Evolutionary conservation across 106 monocot species (phyloP).

Genomic region (Iris macrosiphon): DNA sequence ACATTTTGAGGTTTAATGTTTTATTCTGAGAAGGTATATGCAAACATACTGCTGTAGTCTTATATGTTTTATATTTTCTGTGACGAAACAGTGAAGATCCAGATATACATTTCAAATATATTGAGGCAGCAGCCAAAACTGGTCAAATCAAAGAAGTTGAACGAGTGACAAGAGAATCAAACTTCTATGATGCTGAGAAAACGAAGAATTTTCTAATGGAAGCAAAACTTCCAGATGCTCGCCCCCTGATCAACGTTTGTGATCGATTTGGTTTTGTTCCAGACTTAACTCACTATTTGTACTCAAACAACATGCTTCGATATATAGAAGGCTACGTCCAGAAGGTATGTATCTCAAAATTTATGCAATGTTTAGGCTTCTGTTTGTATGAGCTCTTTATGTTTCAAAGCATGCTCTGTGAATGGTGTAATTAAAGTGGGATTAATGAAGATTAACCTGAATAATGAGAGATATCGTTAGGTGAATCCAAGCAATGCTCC

Average conservation of each 20-base stretch:
- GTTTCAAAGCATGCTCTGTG: too few species aligned
- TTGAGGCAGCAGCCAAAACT: slow-evolving; percentile 97
- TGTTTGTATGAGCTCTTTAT: too few species aligned
- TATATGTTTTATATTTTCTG: slow-evolving; percentile 9
- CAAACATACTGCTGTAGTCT: slow-evolving; percentile 20
- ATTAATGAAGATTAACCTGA: too few species aligned
- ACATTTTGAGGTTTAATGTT: not conserved
- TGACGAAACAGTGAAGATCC: slow-evolving; percentile 85
- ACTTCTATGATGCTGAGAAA: slow-evolving; percentile 94
- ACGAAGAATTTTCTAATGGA: slow-evolving; percentile 99
- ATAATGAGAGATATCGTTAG: slow-evolving; percentile 15
- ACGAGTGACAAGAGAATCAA: slow-evolving; percentile 94
- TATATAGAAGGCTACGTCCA: slow-evolving; percentile 98
- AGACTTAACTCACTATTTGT: slow-evolving; percentile 93
- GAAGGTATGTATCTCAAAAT: slow-evolving; percentile 47
- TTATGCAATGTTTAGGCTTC: not conserved
- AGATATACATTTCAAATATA: slow-evolving; percentile 95
- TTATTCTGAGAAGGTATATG: slow-evolving; percentile 14
- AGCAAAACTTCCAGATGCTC: slow-evolving; percentile 96
- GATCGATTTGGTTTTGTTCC: slow-evolving; percentile 96
- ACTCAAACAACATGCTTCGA: slow-evolving; percentile 88
- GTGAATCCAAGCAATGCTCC: slow-evolving; percentile 91
- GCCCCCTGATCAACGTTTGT: slow-evolving; percentile 92
- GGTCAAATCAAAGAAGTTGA: slow-evolving; percentile 98
- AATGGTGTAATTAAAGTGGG: too few species aligned